Evolutionary conservation across 2,329 filamentous ascomycete genomes (phyloP).

Genomic region (Blastomyces parvus): DNA sequence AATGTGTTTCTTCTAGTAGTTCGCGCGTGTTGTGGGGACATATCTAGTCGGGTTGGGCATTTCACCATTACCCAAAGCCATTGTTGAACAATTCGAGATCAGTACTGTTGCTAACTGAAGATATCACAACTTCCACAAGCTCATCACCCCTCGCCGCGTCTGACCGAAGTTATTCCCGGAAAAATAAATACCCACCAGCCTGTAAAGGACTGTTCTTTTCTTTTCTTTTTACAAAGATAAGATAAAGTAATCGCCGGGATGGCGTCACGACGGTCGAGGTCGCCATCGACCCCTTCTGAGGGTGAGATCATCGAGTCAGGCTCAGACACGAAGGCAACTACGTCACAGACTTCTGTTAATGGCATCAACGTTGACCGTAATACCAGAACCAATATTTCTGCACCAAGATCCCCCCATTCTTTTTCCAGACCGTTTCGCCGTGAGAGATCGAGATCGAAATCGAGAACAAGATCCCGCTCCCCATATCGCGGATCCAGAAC

Average conservation of each 20-base stretch:
- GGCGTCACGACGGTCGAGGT: slow-evolving; percentile 41
- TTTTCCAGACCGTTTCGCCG: slow-evolving; percentile 50
- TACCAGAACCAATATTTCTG: slow-evolving; percentile 61
- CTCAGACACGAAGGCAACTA: slow-evolving; percentile 75
- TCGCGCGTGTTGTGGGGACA: slow-evolving; percentile 9
- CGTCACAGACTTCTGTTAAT: slow-evolving; percentile 61
- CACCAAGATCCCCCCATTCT: slow-evolving; percentile 43
- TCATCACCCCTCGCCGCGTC: slow-evolving; percentile 11
- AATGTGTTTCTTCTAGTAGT: slow-evolving; percentile 3
- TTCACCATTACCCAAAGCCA: slow-evolving; percentile 16
- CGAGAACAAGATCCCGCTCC: slow-evolving; percentile 28
- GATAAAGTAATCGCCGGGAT: slow-evolving; percentile 28
- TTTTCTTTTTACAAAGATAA: neutral
- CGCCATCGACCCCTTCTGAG: slow-evolving; percentile 63
- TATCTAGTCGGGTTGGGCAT: slow-evolving; percentile 20
- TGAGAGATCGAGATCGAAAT: slow-evolving; percentile 43
- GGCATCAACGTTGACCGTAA: slow-evolving; percentile 83
- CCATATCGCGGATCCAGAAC: slow-evolving; percentile 33
- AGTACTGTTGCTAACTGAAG: slow-evolving; percentile 29
- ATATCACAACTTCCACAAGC: slow-evolving; percentile 13
- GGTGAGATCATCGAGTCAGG: slow-evolving; percentile 74
- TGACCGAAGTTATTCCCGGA: slow-evolving; percentile 5
- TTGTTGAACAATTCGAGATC: slow-evolving; percentile 8
- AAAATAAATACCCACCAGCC: neutral
- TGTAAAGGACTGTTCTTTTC: neutral